Percentiles rank a stretch among this genome's conserved stretches.
Evolutionary conservation across 129 eudicot genomes (phyloP).

Genomic region (Centrapalus pauciflorus): DNA sequence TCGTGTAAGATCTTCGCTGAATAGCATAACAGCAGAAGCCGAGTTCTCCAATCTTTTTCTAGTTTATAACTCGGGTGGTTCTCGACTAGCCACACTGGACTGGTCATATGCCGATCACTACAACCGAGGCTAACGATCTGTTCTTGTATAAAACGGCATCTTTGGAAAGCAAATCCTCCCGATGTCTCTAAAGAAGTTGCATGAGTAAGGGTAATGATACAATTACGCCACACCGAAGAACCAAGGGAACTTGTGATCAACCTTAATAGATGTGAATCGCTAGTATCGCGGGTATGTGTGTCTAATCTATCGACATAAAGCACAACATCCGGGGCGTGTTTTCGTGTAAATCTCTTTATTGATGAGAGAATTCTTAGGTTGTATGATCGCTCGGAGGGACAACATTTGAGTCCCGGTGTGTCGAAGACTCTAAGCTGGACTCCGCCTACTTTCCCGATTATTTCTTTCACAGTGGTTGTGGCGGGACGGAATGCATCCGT

Average conservation of each 20-base stretch:
- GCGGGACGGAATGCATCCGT: constrained; percentile 51
- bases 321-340: constrained; percentile 48
- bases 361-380: constrained; percentile 42
- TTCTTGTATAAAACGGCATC: constrained; percentile 41
- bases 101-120: constrained; percentile 16
- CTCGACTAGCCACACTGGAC: constrained; percentile 56
- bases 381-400: constrained; percentile 32
- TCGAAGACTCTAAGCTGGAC: constrained; percentile 52
- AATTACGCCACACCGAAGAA: constrained; percentile 43
- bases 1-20: constrained; percentile 48
- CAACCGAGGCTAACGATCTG: constrained; percentile 33
- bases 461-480: constrained; percentile 42
- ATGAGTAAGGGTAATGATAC: constrained; percentile 62
- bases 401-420: constrained; percentile 71
- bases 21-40: constrained; percentile 45
- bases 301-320: constrained; percentile 75
- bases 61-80: constrained; percentile 31
- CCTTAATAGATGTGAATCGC: constrained; percentile 46
- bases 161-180: constrained; percentile 38
- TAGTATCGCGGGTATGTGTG: constrained; percentile 22
- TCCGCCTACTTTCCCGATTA: constrained; percentile 44
- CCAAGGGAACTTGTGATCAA: constrained; percentile 55
- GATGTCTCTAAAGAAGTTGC: constrained; percentile 48
- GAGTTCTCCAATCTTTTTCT: constrained; percentile 43
- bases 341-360: constrained; percentile 36